These are phyloP conservation scores for Diplosphaera chodatii DNA, from an alignment of 139 green algal genomes.

Conservation along the genomic window DNA sequence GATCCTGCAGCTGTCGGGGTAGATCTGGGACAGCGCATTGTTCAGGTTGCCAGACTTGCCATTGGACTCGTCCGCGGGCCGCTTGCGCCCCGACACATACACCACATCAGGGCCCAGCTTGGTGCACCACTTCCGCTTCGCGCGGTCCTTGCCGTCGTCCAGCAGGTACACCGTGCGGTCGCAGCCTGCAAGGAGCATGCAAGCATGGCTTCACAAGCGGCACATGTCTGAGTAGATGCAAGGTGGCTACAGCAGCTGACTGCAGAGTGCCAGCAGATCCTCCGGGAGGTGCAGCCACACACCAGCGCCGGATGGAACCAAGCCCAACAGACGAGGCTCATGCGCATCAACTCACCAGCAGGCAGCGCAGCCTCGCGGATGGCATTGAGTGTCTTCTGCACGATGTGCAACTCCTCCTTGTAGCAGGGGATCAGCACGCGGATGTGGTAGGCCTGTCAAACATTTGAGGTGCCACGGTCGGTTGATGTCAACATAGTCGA, in stretches of 20 bases:
- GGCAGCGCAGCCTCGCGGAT: neutral
- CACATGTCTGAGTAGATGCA: too few species aligned
- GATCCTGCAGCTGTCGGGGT: constrained; percentile 40
- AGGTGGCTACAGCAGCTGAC: too few species aligned
- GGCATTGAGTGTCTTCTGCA: neutral
- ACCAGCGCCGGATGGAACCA: too few species aligned
- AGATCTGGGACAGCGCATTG: constrained; percentile 53
- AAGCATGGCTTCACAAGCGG: too few species aligned
- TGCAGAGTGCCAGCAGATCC: too few species aligned
- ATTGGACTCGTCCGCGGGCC: constrained; percentile 60
- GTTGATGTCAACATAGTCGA: too few species aligned
- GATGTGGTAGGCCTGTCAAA: neutral
- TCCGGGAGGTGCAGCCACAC: too few species aligned
- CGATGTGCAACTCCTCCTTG: neutral
- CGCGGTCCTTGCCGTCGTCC: constrained; percentile 45
- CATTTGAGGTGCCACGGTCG: too few species aligned
- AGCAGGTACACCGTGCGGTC: constrained; percentile 40
- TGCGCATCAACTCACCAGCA: neutral
- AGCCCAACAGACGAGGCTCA: too few species aligned
- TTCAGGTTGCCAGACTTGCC: constrained; percentile 81
- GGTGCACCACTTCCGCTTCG: constrained; percentile 36
- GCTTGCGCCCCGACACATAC: constrained; percentile 54
- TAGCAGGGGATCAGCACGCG: constrained; percentile 2
- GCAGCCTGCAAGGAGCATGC: constrained; percentile 3
- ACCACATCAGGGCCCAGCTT: constrained; percentile 22